Base-by-base conservation (phyloP, 805 yeast genomes). In the Kockiozyma suomiensis region DNA sequence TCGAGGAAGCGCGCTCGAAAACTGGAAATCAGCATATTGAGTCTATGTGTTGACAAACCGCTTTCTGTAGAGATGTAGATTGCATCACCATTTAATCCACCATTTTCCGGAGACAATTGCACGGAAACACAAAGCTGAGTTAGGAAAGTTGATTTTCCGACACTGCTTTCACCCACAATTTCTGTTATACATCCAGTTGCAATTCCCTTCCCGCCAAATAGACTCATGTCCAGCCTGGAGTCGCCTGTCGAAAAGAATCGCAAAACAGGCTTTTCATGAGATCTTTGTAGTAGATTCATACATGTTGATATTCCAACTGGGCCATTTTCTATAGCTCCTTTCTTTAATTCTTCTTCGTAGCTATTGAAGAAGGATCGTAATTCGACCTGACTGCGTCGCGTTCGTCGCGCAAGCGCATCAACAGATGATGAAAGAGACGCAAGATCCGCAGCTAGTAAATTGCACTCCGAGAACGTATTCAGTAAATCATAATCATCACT, bases 11-110 rank as follows among this genome's bases (percentile, higher is more conserved):
- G 50, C 25, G 35, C 35, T 10, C 56, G 55, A 19, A 63, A 76
- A 1, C 76, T 73, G 2, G 73, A 59, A 26, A 81, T 68, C 61
- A 85, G 77, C 60, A 81, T 81, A n/a, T 75, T 69, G 46, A 91
- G 72, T 58, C 97, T 74, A 49, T 79, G 77, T 0, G 94, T 87
- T 60, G 88, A 88, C 32, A 89, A 67, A 15, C 82, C 81, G 2
- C 88, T 82, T 70, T 92, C 97, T 0, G 97, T 92, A 0, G 90
- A 82, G 0, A 92, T 83, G 68, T 81, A 87, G n/a, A 91, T 81
- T n/a, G 84, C 81, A 2, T 48, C 42, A 55, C 79, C 77, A 5
- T 57, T 75, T 7, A 82, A 61, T 0, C 88, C 88, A 3, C 85
- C 84, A 38, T 73, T 64, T 17, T 71, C 74, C 10, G 26, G 48